Evolutionary conservation across 352 stramenopile genomes (phyloP), one percentile per base, ranked within the genome.

Genomic region (Stephanocyclus meneghinianus): DNA sequence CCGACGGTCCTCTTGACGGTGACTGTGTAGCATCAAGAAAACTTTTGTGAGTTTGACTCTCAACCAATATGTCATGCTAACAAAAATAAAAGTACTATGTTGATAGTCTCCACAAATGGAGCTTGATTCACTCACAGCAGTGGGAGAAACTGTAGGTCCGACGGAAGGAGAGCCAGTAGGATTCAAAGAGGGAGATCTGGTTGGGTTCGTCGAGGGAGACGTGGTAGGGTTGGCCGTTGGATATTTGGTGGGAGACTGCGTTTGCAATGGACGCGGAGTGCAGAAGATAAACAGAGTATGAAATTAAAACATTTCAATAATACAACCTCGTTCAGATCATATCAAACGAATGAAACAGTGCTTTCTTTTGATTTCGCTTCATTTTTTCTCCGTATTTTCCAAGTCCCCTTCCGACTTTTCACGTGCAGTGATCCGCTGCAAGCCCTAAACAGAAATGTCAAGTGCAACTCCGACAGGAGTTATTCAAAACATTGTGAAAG

Each of bases 41-140:
- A 53, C n/a, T 15, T 29, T 45, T 13, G 18, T 50, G 0, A 21
- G 35, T 9, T 42, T 13, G 29, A 65, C 40, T 7, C 45, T 65
- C 13, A 60, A 60, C 16, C 30, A 16, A 53, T 4, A 21, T 16
- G n/a, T 53, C 11, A 53, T 21, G n/a, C 8, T 48, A 48, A 9
- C 42, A 30, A 59, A 30, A 9, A 30, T 48, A 71, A 48, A 57
- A 56, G 11, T 35, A 47, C 35, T 42, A 15, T 26, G 53, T 50
- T 21, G 68, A 50, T 16, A 7, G 16, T 21, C 29, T 37, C 47
- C 56, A 76, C 15, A 57, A 47, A 44, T 30, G 13, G 0, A 35
- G 55, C 40, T 75, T 56, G 56, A 45, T 40, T n/a, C 7, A 75
- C 16, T 50, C 15, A 45, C 29, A 15, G 68, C 16, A 35, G 56